phyloP scores from a whole-genome alignment of 2,329 filamentous ascomycete genomes.

The Drechmeria coniospora region DNA sequence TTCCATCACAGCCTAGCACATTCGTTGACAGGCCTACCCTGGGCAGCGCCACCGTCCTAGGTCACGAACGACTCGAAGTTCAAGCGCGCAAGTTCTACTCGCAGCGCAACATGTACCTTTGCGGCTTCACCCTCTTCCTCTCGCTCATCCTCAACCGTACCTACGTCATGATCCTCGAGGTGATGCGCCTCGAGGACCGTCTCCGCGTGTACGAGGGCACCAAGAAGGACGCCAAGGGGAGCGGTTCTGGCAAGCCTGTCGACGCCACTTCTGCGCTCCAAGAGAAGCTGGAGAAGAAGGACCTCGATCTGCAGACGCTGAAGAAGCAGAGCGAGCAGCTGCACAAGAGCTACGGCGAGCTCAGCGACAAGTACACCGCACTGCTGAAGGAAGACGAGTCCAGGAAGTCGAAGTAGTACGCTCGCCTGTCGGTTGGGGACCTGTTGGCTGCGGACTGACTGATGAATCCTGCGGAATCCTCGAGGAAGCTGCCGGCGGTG shows the following conservation, averaged over 20 bases:
- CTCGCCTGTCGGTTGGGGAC: background rate
- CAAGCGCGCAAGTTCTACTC: conserved; percentile 99
- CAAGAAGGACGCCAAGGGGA: conserved; percentile 44
- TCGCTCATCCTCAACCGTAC: conserved; percentile 98
- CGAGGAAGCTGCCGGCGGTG: too few species aligned
- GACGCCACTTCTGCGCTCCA: conserved; percentile 58
- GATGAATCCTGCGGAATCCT: too few species aligned
- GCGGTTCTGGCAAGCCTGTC: conserved; percentile 55
- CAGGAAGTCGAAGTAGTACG: conserved; percentile 35
- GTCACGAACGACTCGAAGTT: conserved; percentile 91
- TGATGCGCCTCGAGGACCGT: conserved; percentile 82
- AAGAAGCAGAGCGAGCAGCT: conserved; percentile 87
- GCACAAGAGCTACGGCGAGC: conserved; percentile 67
- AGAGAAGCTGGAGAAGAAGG: conserved; percentile 61
- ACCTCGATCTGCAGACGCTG: conserved; percentile 68
- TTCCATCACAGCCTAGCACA: too few species aligned
- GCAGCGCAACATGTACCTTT: conserved; percentile 99
- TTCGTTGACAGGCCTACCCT: background rate
- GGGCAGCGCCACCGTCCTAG: conserved; percentile 51
- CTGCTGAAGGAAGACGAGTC: conserved; percentile 33
- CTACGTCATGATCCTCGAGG: conserved; percentile 91
- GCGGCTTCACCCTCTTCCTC: conserved; percentile 97
- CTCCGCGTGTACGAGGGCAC: conserved; percentile 61
- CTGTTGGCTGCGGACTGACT: background rate
- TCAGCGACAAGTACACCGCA: conserved; percentile 66